These are phyloP conservation scores for Clarireedia homoeocarpa DNA, from an alignment of 2,329 filamentous ascomycete genomes.

Conservation along the genomic window DNA sequence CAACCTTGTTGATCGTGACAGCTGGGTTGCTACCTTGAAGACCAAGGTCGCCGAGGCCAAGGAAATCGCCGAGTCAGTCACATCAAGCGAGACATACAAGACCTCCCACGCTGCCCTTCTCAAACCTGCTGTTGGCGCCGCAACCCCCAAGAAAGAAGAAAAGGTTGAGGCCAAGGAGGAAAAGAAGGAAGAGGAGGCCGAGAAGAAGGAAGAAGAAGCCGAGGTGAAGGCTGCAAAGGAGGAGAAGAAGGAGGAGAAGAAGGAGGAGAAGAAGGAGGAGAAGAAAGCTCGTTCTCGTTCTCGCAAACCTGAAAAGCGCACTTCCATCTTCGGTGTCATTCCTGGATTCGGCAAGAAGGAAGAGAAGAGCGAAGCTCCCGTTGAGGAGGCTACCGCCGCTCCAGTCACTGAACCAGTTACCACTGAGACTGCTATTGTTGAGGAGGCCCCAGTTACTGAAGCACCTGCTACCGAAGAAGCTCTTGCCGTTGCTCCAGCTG, in stretches of 20 bases:
- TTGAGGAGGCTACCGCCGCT: conserved; percentile 19
- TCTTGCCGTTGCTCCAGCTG: conserved; percentile 27
- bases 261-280: conserved; percentile 26
- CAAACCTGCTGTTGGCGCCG: conserved; percentile 35
- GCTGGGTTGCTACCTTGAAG: conserved; percentile 84
- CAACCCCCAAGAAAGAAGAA: conserved; percentile 25
- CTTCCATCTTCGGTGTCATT: conserved; percentile 54
- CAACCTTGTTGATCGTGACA: conserved; percentile 70
- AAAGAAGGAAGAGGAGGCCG: conserved; percentile 24
- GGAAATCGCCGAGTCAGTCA: conserved; percentile 64
- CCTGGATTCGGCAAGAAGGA: conserved; percentile 36
- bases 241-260: conserved; percentile 26
- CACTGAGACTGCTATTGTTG: conserved; percentile 20
- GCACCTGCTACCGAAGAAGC: conserved; percentile 12
- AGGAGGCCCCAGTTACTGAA: conserved; percentile 27
- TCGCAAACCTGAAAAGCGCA: conserved; percentile 45
- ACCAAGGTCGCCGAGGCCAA: conserved; percentile 78
- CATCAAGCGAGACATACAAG: conserved; percentile 83
- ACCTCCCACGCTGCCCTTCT: conserved; percentile 31
- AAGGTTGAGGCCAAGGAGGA: conserved; percentile 31
- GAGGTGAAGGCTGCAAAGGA: conserved; percentile 32
- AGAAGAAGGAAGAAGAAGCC: conserved; percentile 32
- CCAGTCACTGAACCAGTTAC: conserved; percentile 16
- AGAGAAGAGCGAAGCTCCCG: conserved; percentile 29
- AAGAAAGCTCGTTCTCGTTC: conserved; percentile 46